Percentiles rank a stretch among this genome's conserved stretches.
Conservation (phyloP, 139 green algal genomes). For the Eudorina sp. region DNA sequence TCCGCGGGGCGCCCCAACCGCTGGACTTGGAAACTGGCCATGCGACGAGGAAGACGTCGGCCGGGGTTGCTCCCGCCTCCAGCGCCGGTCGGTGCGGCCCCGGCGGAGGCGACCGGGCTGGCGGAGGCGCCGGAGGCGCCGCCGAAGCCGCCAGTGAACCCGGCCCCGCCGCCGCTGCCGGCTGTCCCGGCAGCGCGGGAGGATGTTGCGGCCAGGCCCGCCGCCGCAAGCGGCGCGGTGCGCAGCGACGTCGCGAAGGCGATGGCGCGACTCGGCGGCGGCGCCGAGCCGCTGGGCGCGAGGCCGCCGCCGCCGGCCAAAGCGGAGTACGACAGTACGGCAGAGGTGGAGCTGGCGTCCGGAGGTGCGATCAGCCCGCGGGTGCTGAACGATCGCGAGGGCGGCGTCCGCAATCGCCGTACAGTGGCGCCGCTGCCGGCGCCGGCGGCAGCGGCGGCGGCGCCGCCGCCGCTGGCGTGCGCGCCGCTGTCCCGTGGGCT, state of each 20-base stretch:
- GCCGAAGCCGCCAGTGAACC: no score
- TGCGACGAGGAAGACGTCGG: neutral
- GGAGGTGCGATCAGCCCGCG: neutral
- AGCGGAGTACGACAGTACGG: neutral
- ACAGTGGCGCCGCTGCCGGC: neutral
- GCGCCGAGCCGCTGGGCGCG: neutral
- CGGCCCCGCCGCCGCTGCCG: neutral
- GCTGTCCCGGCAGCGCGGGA: neutral
- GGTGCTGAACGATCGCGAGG: conserved; percentile 1
- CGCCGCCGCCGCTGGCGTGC: neutral
- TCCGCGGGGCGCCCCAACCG: no score
- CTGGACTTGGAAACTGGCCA: neutral
- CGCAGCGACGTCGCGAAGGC: conserved; percentile 2
- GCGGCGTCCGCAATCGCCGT: neutral
- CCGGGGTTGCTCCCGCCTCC: neutral
- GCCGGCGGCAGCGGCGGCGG: neutral
- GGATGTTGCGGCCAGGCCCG: neutral
- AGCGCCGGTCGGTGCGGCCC: neutral
- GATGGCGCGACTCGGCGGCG: neutral
- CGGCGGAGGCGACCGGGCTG: neutral
- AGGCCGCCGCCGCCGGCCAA: neutral
- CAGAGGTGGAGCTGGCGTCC: neutral
- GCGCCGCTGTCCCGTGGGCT: neutral
- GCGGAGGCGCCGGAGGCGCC: no score
- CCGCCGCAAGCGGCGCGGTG: neutral